Conservation (phyloP, 2,329 filamentous ascomycete genomes). For the Pseudocercospora vitis region DNA sequence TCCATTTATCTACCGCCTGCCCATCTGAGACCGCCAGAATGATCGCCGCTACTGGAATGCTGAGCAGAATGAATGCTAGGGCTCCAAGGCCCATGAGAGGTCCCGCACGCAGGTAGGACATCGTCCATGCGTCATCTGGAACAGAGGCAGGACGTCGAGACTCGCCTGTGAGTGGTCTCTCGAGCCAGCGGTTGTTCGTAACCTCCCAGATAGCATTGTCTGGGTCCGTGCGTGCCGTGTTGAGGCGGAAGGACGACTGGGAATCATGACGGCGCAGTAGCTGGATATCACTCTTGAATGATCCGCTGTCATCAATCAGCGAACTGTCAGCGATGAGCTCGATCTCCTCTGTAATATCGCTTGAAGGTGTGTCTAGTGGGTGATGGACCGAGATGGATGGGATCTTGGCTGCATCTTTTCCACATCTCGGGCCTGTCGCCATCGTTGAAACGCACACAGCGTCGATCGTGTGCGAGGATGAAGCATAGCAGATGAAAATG, state of each 20-base stretch:
- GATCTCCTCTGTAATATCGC: neutral
- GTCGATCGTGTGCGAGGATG: neutral
- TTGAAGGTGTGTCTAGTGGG: neutral
- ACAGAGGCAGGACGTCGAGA: too few species aligned
- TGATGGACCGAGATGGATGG: neutral
- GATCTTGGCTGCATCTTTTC: neutral
- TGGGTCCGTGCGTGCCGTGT: neutral
- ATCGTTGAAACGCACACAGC: neutral
- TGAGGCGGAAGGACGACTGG: neutral
- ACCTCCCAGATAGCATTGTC: neutral
- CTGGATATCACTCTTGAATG: neutral
- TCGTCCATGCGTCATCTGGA: neutral
- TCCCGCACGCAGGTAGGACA: constrained; percentile 3
- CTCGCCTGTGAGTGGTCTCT: neutral
- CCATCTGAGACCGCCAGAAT: constrained; percentile 12
- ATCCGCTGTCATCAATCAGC: neutral
- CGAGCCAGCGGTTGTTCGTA: neutral
- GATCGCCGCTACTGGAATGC: constrained; percentile 8
- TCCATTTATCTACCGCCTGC: constrained; percentile 5
- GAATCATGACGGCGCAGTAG: neutral
- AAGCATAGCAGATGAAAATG: constrained; percentile 1
- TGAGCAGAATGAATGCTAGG: constrained; percentile 6
- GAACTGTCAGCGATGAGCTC: neutral
- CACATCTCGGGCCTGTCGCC: neutral
- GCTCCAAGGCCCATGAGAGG: constrained; percentile 5